Evolutionary conservation across 345 rosid species (phyloP).

Genomic region (Xanthoceras sorbifolium): DNA sequence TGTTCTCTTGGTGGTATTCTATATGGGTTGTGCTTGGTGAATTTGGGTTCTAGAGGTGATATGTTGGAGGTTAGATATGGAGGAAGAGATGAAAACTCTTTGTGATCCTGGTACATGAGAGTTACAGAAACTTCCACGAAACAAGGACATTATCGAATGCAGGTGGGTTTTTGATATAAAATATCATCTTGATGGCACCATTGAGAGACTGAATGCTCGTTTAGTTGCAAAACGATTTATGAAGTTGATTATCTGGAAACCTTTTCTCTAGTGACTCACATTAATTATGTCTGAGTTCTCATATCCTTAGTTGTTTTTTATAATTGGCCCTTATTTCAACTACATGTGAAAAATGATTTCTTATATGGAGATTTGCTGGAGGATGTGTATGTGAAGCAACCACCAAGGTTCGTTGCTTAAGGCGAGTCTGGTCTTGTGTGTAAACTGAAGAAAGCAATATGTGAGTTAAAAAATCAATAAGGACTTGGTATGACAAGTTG

Average conservation of each 20-base stretch:
- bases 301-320: too few species aligned
- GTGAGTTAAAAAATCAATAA: background rate
- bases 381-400: background rate
- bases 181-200: background rate
- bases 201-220: background rate
- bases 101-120: background rate
- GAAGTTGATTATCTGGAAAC: background rate
- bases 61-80: too few species aligned
- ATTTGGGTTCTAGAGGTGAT: too few species aligned
- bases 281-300: background rate
- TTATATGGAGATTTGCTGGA: background rate
- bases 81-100: too few species aligned
- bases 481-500: background rate
- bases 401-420: background rate
- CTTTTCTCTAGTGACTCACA: background rate
- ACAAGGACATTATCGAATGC: background rate
- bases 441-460: background rate
- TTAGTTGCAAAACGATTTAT: background rate
- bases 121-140: background rate
- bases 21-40: too few species aligned
- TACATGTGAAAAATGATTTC: too few species aligned
- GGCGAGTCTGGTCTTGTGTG: background rate
- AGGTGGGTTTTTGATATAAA: background rate
- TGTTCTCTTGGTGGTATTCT: too few species aligned
- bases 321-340: too few species aligned